A percentile compares a stretch with the other conserved stretches of the same genome.
These are phyloP conservation scores for Ophiostoma sp. DNA, from an alignment of 2,329 filamentous ascomycete species.

Conservation along the genomic window DNA sequence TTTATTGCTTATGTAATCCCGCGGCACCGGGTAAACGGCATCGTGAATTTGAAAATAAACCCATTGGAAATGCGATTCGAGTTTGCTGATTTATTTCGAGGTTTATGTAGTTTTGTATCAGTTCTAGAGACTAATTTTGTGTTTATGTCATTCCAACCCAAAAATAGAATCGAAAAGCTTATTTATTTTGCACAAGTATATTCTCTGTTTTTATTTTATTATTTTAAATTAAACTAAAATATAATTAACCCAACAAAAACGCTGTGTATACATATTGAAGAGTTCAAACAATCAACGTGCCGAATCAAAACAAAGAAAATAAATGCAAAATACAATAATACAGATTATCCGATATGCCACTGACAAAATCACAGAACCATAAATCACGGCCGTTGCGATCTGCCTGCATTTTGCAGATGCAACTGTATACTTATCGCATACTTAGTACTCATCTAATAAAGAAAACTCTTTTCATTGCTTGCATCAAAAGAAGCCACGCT, in stretches of 20 bases:
- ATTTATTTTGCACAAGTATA: too few relatives aligned
- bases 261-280: background rate
- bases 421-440: background rate
- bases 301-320: background rate
- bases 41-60: background rate
- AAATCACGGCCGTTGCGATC: background rate
- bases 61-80: too few relatives aligned
- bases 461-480: background rate
- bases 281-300: background rate
- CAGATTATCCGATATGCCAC: background rate
- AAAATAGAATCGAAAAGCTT: too few relatives aligned
- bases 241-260: too few relatives aligned
- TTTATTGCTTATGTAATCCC: background rate
- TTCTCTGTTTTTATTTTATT: too few relatives aligned
- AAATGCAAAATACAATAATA: background rate
- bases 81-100: too few relatives aligned
- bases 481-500: background rate
- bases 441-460: too few relatives aligned
- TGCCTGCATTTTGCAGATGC: background rate
- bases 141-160: too few relatives aligned
- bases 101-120: too few relatives aligned
- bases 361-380: background rate
- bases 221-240: too few relatives aligned
- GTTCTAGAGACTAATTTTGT: too few relatives aligned
- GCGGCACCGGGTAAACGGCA: background rate